Base-by-base conservation (phyloP, 179 eudicot genomes). In the Silene vulgaris region DNA sequence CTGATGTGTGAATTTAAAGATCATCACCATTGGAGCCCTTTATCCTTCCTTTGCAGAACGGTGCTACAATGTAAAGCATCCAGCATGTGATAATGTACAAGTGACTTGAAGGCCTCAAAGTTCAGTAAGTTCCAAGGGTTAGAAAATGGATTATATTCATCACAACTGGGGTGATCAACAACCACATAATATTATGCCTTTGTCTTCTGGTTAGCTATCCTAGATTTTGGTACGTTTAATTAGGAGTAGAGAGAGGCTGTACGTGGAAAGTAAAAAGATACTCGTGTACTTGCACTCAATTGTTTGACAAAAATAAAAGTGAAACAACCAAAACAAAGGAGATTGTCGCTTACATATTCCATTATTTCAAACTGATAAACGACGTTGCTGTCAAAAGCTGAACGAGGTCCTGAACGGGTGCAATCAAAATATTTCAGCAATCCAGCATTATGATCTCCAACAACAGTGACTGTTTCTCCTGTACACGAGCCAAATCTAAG, bases 321-420 rank as follows among this genome's bases (percentile, higher is more conserved):
- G 57, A 50, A 11, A 50, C n/a, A 14, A 13, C 57, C n/a, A 3
- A 50, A 50, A 50, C n/a, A 50, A 50, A 12, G 57, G 9, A 48
- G 23, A 30, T 3, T 71, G 21, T 9, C 54, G 63, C 92, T 88
- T 87, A 95, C 99, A 87, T 92, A 95, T 95, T 95, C 99, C 99
- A 95, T 95, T 7, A 88, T 90, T 82, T 95, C 99, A 80, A 89
- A 95, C 82, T 95, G 97, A 74, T 78, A 92, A 52, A 95, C 97
- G 79, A 95, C 99, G 79, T 92, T 84, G 81, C 78, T 78, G 76
- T 95, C 99, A 79, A 95, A 95, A 30, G 99, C 99, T 32, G 99
- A 95, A 72, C 99, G 99, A 64, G 97, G 99, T 60, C 96, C 96
- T 23, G 99, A 88, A 57, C 99, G 87, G 16, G 97, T 88, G 84